Conservation (phyloP, 2,329 filamentous ascomycete genomes). For the Alternaria longipes region DNA sequence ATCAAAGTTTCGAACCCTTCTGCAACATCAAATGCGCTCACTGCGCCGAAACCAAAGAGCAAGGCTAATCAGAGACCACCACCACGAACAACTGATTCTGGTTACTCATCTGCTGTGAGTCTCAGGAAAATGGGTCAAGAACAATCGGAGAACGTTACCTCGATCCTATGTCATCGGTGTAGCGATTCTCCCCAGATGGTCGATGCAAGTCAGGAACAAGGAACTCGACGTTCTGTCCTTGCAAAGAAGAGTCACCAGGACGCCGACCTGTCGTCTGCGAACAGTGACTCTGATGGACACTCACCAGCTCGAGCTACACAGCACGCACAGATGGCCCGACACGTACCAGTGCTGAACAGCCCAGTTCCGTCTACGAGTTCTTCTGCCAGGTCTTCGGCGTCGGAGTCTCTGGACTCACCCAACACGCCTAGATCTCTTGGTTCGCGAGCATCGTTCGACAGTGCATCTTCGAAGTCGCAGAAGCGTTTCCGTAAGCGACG, state of each 20-base stretch:
- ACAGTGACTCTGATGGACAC: neutral
- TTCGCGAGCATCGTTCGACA: slow-evolving; percentile 33
- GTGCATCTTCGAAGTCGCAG: slow-evolving; percentile 24
- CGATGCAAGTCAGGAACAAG: neutral
- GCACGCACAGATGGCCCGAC: slow-evolving; percentile 2
- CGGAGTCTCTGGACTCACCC: slow-evolving; percentile 28
- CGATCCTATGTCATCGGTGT: slow-evolving; percentile 15
- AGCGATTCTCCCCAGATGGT: slow-evolving; percentile 11
- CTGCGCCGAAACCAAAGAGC: slow-evolving; percentile 14
- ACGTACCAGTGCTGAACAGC: slow-evolving; percentile 22
- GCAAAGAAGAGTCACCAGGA: neutral
- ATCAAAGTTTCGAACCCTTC: slow-evolving; percentile 9
- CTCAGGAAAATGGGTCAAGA: slow-evolving; percentile 22
- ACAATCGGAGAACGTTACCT: slow-evolving; percentile 18
- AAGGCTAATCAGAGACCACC: slow-evolving; percentile 29
- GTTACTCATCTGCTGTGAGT: slow-evolving; percentile 53
- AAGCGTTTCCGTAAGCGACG: slow-evolving; percentile 46
- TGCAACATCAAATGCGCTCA: slow-evolving; percentile 15
- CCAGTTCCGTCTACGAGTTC: slow-evolving; percentile 17
- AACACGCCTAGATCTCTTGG: slow-evolving; percentile 31
- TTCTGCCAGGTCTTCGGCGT: slow-evolving; percentile 16
- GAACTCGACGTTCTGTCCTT: neutral
- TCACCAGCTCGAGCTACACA: slow-evolving; percentile 10
- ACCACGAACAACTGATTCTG: slow-evolving; percentile 49
- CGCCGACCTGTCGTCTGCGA: neutral